A percentile compares a stretch with the other conserved stretches of the same genome.
Conservation (phyloP, 148 eudicot species). For the Spergularia marina region DNA sequence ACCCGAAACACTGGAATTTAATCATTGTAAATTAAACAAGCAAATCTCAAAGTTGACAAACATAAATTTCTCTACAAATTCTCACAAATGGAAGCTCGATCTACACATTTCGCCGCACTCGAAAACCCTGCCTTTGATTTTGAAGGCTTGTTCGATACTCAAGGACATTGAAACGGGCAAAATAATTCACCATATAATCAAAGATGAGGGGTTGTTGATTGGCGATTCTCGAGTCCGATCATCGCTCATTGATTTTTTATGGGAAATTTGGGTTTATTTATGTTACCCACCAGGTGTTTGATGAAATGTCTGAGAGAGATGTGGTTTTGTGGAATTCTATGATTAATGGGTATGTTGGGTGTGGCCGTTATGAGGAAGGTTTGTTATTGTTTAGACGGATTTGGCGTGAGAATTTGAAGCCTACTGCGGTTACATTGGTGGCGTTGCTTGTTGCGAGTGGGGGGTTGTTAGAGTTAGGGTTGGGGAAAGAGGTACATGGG, state of each 20-base stretch:
- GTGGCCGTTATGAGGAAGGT: constrained; percentile 36
- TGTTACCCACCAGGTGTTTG: constrained; percentile 41
- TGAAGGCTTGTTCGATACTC: constrained; percentile 48
- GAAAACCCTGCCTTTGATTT: constrained; percentile 31
- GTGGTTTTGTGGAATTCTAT: constrained; percentile 59
- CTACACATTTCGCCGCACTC: constrained; percentile 32
- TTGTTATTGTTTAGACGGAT: constrained; percentile 34
- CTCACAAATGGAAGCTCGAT: constrained; percentile 36
- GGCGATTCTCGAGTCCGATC: constrained; percentile 40
- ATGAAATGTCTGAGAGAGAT: constrained; percentile 45
- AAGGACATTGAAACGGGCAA: constrained; percentile 43
- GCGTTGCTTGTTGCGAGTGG: constrained; percentile 44
- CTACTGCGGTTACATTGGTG: constrained; percentile 44
- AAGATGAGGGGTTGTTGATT: constrained; percentile 14
- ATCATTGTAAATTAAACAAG: constrained; percentile 30
- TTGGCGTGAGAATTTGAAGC: constrained; percentile 35
- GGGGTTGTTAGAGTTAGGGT: constrained; percentile 33
- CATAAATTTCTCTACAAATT: constrained; percentile 35
- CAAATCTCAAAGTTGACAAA: constrained; percentile 37
- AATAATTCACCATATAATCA: constrained; percentile 29
- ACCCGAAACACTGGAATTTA: constrained; percentile 42
- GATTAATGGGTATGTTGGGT: constrained; percentile 50
- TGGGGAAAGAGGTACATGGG: constrained; percentile 53
- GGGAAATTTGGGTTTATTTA: constrained; percentile 44
- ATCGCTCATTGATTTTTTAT: constrained; percentile 43